Evolutionary conservation across 1,284 basidiomycete genomes (phyloP), one percentile per base, ranked within the genome.

Genomic region (Ganoderma meredithae): DNA sequence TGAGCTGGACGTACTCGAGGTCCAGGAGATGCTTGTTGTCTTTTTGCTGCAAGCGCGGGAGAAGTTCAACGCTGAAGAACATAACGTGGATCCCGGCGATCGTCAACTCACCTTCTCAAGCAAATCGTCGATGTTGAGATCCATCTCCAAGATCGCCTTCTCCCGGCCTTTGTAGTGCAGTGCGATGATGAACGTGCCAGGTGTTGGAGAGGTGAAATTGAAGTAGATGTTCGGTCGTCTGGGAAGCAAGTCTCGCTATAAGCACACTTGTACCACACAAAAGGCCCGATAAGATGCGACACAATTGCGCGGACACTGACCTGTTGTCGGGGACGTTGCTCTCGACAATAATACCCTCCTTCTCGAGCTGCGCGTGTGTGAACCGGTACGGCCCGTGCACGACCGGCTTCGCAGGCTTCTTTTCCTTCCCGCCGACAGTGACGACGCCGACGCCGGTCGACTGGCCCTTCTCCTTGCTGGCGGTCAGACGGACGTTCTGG

Each of bases 61-160:
- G 40, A 58, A 47, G 36, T 39, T 39, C 36, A 39, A 8, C 36
- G 36, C 36, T 39, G 8, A 10, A 39, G 3, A 39, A 10, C 36
- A 39, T 39, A 10, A 39, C 8, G 10, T 39, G 36, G 36, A 39
- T 39, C 36, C 36, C 10, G 36, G 7, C 36, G 40, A 12, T 13
- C 4, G 58, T 22, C 12, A 3, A 78, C 84, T 33, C 68, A 94
- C 94, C 91, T 97, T 98, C 82, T 99, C 97, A 76, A 99, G 84
- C 73, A 99, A 82, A 83, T 99, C 98, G 81, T 99, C 98, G 77
- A 99, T 98, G 84, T 99, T 99, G 70, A 99, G 87, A 82, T 99
- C 98, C 97, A 99, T 99, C 86, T 99, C 98, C 59, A 99, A 86
- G 75, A 99, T 99, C 22, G 98, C 96, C 84, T 98, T 98, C 77